Conservation (phyloP, 148 eudicot species). For the Vaccinium macrocarpon region DNA sequence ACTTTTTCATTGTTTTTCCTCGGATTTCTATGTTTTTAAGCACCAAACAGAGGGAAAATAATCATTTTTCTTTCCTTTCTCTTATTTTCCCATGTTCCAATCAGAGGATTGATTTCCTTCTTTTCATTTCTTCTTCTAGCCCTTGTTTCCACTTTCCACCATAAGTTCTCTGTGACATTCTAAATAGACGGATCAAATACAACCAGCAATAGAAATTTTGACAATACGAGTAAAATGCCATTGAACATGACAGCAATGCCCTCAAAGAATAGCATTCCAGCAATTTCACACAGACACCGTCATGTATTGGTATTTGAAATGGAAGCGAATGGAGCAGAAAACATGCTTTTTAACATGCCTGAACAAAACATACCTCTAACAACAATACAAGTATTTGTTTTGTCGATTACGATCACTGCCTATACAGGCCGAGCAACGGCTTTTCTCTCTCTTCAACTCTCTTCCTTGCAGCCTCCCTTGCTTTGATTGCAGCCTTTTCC, state of each 20-base stretch:
- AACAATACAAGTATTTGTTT: background rate
- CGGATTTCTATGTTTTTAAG: no score
- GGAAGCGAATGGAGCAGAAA: background rate
- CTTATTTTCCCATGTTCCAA: no score
- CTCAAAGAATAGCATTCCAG: background rate
- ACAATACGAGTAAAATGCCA: background rate
- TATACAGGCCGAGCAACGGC: conserved; percentile 77
- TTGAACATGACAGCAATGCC: background rate
- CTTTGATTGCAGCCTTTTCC: conserved; percentile 87
- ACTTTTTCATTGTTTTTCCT: no score
- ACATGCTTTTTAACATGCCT: background rate
- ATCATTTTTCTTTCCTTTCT: no score
- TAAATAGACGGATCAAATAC: background rate
- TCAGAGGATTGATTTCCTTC: background rate
- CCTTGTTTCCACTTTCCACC: background rate
- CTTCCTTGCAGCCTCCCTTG: conserved; percentile 94
- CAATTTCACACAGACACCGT: background rate
- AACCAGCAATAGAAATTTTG: background rate
- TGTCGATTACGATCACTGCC: conserved; percentile 31
- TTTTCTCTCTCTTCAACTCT: conserved; percentile 85
- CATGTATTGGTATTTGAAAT: background rate
- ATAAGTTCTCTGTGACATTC: background rate
- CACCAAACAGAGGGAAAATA: no score
- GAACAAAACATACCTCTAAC: background rate
- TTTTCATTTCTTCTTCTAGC: background rate